phyloP scores from a whole-genome alignment of 2,329 filamentous ascomycete genomes.

The Colletotrichum tropicale region DNA sequence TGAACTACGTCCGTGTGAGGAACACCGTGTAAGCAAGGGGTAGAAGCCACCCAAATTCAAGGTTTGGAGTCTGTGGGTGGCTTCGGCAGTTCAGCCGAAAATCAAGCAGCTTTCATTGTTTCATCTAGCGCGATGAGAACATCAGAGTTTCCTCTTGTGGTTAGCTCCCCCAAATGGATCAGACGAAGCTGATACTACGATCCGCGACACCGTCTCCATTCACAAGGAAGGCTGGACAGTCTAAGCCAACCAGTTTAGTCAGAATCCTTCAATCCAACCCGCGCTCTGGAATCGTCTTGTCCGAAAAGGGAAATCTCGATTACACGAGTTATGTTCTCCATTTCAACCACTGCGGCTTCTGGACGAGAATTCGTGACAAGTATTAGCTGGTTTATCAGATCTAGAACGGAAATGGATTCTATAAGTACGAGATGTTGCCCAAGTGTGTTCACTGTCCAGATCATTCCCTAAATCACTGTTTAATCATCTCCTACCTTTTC shows the following conservation, averaged over 20 bases:
- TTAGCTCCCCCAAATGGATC: background rate
- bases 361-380: background rate
- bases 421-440: background rate
- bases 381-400: background rate
- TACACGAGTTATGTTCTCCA: background rate
- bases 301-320: slow-evolving; percentile 7
- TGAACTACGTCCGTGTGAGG: background rate
- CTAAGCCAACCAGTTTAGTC: background rate
- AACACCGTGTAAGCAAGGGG: background rate
- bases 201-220: background rate
- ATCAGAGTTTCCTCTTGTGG: background rate
- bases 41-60: background rate
- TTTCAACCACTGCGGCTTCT: background rate
- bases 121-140: slow-evolving; percentile 2
- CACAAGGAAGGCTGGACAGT: background rate
- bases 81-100: background rate
- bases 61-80: background rate
- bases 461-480: background rate
- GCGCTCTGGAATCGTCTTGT: background rate
- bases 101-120: background rate
- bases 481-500: background rate
- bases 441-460: background rate
- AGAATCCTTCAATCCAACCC: background rate
- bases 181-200: background rate
- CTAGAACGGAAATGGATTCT: background rate